phyloP scores from a whole-genome alignment of 495 filamentous ascomycete species.

The Sphaerosporella brunnea region DNA sequence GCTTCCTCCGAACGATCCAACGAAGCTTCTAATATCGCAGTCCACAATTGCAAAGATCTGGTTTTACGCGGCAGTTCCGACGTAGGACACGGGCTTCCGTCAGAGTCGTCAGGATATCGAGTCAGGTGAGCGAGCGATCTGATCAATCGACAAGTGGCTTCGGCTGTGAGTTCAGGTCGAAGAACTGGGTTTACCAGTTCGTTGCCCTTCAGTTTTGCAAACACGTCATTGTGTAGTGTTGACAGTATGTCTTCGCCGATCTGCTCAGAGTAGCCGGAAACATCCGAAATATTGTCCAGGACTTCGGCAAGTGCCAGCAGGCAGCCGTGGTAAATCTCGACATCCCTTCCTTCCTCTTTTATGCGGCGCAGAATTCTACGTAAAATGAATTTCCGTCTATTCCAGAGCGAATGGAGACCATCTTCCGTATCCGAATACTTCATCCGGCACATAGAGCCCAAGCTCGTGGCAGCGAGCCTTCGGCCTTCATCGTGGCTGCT shows the following conservation, averaged over 20 bases:
- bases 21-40: slow-evolving; percentile 28
- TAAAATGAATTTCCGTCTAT: slow-evolving; percentile 4
- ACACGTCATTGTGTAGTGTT: slow-evolving; percentile 10
- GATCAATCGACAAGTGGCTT: slow-evolving; percentile 43
- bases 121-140: slow-evolving; percentile 27
- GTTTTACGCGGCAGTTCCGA: background rate
- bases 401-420: background rate
- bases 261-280: too few relatives aligned
- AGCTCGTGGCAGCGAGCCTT: slow-evolving; percentile 48
- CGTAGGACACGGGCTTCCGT: too few relatives aligned
- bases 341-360: slow-evolving; percentile 15
- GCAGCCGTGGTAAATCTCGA: slow-evolving; percentile 22
- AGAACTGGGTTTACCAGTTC: slow-evolving; percentile 28
- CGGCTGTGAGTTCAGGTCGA: slow-evolving; percentile 53
- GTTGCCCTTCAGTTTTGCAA: slow-evolving; percentile 17
- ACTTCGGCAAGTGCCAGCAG: slow-evolving; percentile 20
- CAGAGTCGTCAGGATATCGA: too few relatives aligned
- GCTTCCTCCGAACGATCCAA: slow-evolving; percentile 33
- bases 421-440: slow-evolving; percentile 11
- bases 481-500: slow-evolving; percentile 56
- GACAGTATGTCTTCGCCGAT: too few relatives aligned
- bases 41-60: slow-evolving; percentile 11
- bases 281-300: slow-evolving; percentile 6
- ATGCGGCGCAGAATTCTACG: slow-evolving; percentile 18
- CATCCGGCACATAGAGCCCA: slow-evolving; percentile 39